A percentile compares a stretch with the other conserved stretches of the same genome.
Evolutionary conservation across 768 basidiomycete species (phyloP).

Genomic region (Tephrocybe sp.): DNA sequence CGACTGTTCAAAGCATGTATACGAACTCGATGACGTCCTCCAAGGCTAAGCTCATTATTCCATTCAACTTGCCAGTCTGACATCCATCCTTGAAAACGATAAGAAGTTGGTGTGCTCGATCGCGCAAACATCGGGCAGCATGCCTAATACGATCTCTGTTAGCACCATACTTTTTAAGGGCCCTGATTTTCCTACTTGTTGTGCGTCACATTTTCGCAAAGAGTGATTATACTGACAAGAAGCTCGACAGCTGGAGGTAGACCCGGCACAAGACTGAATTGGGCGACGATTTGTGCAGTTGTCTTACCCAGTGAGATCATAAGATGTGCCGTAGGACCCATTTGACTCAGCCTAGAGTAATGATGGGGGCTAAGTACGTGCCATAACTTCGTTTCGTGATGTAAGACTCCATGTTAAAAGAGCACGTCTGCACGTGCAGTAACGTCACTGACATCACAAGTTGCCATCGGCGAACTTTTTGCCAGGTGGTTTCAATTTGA

Average conservation of each 20-base stretch:
- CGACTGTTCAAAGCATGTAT: not conserved
- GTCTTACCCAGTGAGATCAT: conserved; percentile 33
- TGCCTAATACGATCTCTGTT: conserved; percentile 27
- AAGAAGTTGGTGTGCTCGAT: conserved; percentile 45
- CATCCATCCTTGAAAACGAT: conserved; percentile 36
- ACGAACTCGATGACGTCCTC: conserved; percentile 28
- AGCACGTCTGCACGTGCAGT: too few relatives aligned
- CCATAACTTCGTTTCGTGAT: too few relatives aligned
- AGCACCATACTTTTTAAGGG: not conserved
- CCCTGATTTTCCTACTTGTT: conserved; percentile 46
- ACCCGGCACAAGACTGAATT: conserved; percentile 49
- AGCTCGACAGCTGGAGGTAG: conserved; percentile 41
- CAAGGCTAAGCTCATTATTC: conserved; percentile 31
- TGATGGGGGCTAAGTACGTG: too few relatives aligned
- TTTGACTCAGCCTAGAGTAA: not conserved
- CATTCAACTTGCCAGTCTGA: conserved; percentile 28
- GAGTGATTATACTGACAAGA: conserved; percentile 41
- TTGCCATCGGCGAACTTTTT: too few relatives aligned
- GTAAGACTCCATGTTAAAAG: too few relatives aligned
- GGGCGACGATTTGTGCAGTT: conserved; percentile 44
- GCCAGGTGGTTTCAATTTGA: too few relatives aligned
- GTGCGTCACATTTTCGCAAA: conserved; percentile 45
- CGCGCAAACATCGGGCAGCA: conserved; percentile 43
- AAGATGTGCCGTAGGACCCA: conserved; percentile 13
- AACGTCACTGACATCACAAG: too few relatives aligned